phyloP scores from a whole-genome alignment of 139 green algal species.

The Tetraselmis chui region DNA sequence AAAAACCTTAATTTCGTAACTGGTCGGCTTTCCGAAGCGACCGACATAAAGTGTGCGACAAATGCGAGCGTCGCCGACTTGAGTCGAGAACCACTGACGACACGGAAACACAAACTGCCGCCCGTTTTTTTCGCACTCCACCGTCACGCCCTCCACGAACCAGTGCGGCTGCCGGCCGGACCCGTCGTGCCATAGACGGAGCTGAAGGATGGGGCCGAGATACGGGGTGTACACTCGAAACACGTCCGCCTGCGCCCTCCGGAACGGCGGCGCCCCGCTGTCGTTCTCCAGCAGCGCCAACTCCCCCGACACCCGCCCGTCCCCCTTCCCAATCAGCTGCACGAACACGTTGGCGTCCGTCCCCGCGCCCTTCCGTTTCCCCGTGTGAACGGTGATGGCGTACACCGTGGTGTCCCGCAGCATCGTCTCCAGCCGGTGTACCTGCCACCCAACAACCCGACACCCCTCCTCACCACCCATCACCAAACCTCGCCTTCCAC shows the following conservation, averaged over 20 bases:
- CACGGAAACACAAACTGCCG: slow-evolving; percentile 19
- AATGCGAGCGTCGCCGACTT: slow-evolving; percentile 11
- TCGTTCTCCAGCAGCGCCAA: neutral
- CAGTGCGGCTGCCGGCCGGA: slow-evolving; percentile 49
- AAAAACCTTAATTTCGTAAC: slow-evolving; percentile 29
- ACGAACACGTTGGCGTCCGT: slow-evolving; percentile 47
- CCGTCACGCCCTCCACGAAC: slow-evolving; percentile 55
- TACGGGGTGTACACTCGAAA: neutral
- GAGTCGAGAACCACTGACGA: slow-evolving; percentile 31
- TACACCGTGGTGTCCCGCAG: neutral
- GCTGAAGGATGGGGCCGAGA: slow-evolving; percentile 35
- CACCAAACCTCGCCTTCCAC: too few relatives aligned
- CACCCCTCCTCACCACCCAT: too few relatives aligned
- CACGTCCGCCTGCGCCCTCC: neutral
- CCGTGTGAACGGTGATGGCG: neutral
- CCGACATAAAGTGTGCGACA: neutral
- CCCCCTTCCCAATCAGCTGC: slow-evolving; percentile 19
- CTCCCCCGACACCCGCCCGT: neutral
- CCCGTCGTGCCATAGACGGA: slow-evolving; percentile 66
- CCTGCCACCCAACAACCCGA: neutral
- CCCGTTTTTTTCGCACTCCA: slow-evolving; percentile 31
- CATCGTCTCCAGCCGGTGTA: neutral
- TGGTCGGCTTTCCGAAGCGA: slow-evolving; percentile 25
- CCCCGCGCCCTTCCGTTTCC: slow-evolving; percentile 26
- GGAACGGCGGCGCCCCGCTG: neutral